phyloP scores from a whole-genome alignment of 2,329 filamentous ascomycete species.

The Aspergillus sp. region DNA sequence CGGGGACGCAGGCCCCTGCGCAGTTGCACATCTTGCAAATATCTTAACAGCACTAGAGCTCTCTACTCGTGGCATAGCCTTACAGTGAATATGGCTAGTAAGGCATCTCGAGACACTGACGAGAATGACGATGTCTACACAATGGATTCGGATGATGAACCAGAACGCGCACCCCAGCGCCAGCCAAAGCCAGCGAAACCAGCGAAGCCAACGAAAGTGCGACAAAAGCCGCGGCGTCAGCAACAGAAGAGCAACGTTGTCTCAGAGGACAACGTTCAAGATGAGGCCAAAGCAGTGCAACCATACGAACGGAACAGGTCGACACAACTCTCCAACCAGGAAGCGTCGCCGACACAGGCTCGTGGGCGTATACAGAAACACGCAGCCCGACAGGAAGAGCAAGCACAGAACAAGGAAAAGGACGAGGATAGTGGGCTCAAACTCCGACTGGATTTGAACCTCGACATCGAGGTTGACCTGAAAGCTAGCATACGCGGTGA shows the following conservation, averaged over 20 bases:
- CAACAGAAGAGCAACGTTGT: not conserved
- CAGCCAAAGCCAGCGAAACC: not conserved
- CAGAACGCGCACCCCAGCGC: not conserved
- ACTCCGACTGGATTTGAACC: constrained; percentile 71
- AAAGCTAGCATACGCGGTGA: constrained; percentile 86
- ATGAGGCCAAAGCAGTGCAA: not conserved
- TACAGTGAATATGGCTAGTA: not conserved
- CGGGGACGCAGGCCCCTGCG: not conserved
- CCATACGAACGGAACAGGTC: not conserved
- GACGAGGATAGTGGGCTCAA: constrained; percentile 38
- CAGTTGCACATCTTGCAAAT: not conserved
- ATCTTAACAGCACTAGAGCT: not conserved
- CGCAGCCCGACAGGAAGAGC: not conserved
- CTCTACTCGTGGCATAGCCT: not conserved
- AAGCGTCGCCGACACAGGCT: not conserved
- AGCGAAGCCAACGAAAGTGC: not conserved
- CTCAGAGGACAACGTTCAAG: not conserved
- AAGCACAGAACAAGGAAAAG: not conserved
- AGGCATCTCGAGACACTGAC: not conserved
- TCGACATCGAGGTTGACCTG: constrained; percentile 80
- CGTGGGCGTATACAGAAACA: not conserved
- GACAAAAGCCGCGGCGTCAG: not conserved
- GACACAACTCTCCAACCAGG: not conserved
- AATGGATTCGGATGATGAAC: not conserved
- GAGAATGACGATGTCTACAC: not conserved